These are phyloP conservation scores for Didymella lethalis DNA, from an alignment of 2,329 filamentous ascomycete species.

Conservation along the genomic window DNA sequence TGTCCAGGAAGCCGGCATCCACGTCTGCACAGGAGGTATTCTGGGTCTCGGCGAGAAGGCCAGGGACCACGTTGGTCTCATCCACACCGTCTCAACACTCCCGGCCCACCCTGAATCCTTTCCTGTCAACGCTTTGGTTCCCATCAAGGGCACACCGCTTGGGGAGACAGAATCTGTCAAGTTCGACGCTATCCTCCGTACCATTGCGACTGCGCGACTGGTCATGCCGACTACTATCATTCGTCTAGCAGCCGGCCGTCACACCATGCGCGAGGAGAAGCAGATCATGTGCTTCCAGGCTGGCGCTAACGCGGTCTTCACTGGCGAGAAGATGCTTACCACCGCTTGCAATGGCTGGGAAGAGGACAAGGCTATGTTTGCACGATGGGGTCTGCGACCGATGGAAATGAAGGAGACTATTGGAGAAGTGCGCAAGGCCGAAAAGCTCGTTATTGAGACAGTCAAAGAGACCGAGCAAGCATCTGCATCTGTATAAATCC, in stretches of 20 bases:
- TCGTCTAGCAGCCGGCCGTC: slow-evolving; percentile 82
- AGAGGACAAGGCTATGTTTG: slow-evolving; percentile 84
- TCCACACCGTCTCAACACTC: slow-evolving; percentile 82
- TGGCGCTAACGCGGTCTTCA: slow-evolving; percentile 93
- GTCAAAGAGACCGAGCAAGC: slow-evolving; percentile 22
- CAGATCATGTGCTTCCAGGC: slow-evolving; percentile 90
- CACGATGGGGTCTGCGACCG: slow-evolving; percentile 79
- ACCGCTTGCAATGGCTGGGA: slow-evolving; percentile 93
- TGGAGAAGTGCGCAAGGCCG: slow-evolving; percentile 39
- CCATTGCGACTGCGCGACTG: slow-evolving; percentile 82
- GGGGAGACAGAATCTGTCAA: slow-evolving; percentile 75
- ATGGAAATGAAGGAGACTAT: slow-evolving; percentile 64
- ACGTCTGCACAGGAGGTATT: slow-evolving; percentile 90
- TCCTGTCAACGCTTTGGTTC: slow-evolving; percentile 88
- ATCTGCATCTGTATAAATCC: slow-evolving; percentile 8
- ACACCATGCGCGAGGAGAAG: slow-evolving; percentile 85
- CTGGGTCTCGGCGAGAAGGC: slow-evolving; percentile 82
- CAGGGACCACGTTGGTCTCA: slow-evolving; percentile 80
- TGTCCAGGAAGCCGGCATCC: slow-evolving; percentile 85
- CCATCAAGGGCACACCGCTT: slow-evolving; percentile 87
- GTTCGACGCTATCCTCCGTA: slow-evolving; percentile 81
- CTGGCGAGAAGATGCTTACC: slow-evolving; percentile 94
- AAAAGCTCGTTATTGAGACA: slow-evolving; percentile 23
- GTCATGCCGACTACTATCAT: slow-evolving; percentile 88
- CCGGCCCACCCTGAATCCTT: slow-evolving; percentile 88